A percentile compares a stretch with the other conserved stretches of the same genome.
phyloP scores from a whole-genome alignment of 148 eudicot species.

The Rhododendron ferrugineum region DNA sequence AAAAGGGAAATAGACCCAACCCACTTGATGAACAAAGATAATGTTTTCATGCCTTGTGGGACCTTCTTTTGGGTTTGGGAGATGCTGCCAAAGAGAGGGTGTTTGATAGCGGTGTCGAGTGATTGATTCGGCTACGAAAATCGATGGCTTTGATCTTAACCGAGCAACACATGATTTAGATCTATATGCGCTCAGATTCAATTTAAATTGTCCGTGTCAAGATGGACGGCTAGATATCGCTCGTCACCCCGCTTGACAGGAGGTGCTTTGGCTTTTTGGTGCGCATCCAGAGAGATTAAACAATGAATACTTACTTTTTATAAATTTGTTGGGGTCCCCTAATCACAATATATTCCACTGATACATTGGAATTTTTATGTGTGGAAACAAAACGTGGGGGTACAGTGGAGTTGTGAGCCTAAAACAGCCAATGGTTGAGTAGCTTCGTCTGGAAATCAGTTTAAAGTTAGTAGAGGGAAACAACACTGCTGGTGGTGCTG shows the following conservation, averaged over 20 bases:
- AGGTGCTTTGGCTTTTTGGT: neutral
- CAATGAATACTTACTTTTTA: too few species aligned
- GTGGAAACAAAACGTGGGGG: neutral
- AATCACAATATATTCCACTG: neutral
- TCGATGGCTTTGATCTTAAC: too few species aligned
- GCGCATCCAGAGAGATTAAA: neutral
- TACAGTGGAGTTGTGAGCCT: neutral
- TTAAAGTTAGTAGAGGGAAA: neutral
- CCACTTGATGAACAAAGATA: neutral
- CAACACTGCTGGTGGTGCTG: neutral
- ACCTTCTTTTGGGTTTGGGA: neutral
- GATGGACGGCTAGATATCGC: too few species aligned
- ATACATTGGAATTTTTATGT: neutral
- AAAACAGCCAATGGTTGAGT: neutral
- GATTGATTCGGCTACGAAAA: too few species aligned
- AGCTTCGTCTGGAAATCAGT: neutral
- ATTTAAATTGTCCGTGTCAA: rapidly evolving
- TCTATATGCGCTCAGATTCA: too few species aligned
- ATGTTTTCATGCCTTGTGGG: neutral
- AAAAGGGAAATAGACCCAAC: neutral
- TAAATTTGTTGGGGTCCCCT: neutral
- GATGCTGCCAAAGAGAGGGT: too few species aligned
- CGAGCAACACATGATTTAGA: too few species aligned
- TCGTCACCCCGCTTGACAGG: too few species aligned
- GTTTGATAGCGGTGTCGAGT: rapidly evolving